Evolutionary conservation across 2,329 filamentous ascomycete genomes (phyloP).

Genomic region (Xylaria sp.): DNA sequence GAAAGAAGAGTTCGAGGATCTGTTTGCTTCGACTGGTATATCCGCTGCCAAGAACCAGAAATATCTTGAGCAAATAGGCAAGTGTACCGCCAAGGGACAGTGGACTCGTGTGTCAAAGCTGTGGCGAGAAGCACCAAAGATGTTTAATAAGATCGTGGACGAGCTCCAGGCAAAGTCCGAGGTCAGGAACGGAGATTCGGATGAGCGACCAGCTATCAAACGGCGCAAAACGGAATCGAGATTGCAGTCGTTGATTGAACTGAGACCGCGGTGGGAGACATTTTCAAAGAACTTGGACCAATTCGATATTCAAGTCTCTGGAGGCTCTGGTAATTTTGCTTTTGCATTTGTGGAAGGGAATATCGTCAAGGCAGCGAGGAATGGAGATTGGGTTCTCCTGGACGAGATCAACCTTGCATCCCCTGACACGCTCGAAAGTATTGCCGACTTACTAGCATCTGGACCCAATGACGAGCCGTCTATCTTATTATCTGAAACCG

Average conservation of each 20-base stretch:
- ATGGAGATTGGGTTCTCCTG: constrained; percentile 94
- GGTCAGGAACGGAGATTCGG: constrained; percentile 45
- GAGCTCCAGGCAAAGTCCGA: constrained; percentile 54
- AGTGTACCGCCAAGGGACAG: constrained; percentile 78
- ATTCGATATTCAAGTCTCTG: constrained; percentile 79
- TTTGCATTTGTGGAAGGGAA: constrained; percentile 97
- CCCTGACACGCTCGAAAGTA: constrained; percentile 90
- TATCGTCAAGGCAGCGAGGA: constrained; percentile 92
- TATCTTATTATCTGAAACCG: constrained; percentile 88
- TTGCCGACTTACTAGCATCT: constrained; percentile 83
- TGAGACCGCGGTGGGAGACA: constrained; percentile 75
- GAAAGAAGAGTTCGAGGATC: constrained; percentile 90
- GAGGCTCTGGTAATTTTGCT: constrained; percentile 77
- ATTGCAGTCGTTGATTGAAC: constrained; percentile 63
- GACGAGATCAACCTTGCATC: constrained; percentile 98
- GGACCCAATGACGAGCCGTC: constrained; percentile 76
- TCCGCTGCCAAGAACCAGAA: constrained; percentile 85
- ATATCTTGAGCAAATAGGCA: constrained; percentile 81
- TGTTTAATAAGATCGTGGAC: constrained; percentile 76
- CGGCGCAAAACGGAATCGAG: constrained; percentile 69
- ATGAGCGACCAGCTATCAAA: constrained; percentile 71
- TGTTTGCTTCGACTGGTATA: constrained; percentile 85
- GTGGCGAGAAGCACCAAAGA: constrained; percentile 87
- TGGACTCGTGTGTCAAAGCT: constrained; percentile 87
- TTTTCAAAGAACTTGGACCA: constrained; percentile 78